phyloP scores from a whole-genome alignment of 2,329 filamentous ascomycete genomes.

The Fusarium verrucosum region DNA sequence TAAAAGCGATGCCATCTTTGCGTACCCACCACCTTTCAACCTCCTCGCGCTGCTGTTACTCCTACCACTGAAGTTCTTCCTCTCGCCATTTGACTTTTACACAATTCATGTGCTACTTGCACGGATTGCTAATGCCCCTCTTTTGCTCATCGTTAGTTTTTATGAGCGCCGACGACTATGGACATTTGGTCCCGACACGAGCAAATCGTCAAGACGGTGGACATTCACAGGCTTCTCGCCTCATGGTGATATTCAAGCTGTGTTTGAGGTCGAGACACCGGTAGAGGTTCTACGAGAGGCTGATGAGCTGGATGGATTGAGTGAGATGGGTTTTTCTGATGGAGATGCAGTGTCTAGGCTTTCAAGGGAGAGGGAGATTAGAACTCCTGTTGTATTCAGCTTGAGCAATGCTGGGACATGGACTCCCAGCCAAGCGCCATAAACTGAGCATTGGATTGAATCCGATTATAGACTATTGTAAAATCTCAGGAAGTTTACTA shows the following conservation, averaged over 20 bases:
- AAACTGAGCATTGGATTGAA: background rate
- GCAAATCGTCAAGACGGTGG: conserved; percentile 35
- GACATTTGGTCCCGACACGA: background rate
- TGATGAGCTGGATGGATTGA: conserved; percentile 14
- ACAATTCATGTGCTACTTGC: conserved; percentile 73
- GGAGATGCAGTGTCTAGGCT: conserved; percentile 10
- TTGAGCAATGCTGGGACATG: conserved; percentile 1
- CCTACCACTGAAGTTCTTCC: conserved; percentile 69
- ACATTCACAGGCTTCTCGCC: conserved; percentile 59
- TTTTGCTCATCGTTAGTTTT: conserved; percentile 66
- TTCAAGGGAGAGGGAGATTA: conserved; percentile 7
- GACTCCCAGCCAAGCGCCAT: background rate
- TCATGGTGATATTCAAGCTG: conserved; percentile 67
- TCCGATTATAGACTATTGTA: no score
- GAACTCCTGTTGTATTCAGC: conserved; percentile 1
- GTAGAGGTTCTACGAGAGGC: background rate
- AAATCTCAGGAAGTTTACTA: no score
- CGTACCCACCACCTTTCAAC: conserved; percentile 75
- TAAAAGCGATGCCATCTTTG: conserved; percentile 74
- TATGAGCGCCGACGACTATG: conserved; percentile 59
- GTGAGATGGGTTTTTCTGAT: conserved; percentile 23
- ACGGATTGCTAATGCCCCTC: conserved; percentile 68
- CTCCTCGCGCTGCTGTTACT: conserved; percentile 69
- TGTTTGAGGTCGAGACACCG: conserved; percentile 68
- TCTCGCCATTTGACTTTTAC: conserved; percentile 71